A percentile compares a stretch with the other conserved stretches of the same genome.
These are phyloP conservation scores for Galerina marginata DNA, from an alignment of 768 basidiomycete species.

Conservation along the genomic window DNA sequence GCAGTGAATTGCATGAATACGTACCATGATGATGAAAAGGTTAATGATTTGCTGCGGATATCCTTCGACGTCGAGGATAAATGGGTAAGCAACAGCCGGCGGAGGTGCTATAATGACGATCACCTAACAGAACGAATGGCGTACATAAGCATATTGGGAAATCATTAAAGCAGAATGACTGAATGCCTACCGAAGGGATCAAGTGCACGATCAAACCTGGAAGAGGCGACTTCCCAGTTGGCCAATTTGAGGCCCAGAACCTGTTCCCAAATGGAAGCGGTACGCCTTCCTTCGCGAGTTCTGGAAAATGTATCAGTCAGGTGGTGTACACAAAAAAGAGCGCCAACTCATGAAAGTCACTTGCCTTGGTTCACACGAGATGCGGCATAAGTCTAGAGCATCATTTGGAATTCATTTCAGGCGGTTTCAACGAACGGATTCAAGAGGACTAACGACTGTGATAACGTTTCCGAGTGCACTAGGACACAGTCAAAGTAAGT, in stretches of 20 bases:
- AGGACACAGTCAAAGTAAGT: not conserved
- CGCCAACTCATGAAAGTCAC: not conserved
- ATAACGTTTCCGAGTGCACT: slow-evolving; percentile 34
- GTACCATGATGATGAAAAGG: slow-evolving; percentile 59
- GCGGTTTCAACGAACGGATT: not conserved
- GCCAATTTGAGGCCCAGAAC: slow-evolving; percentile 70
- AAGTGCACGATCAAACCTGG: slow-evolving; percentile 61
- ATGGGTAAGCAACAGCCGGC: slow-evolving; percentile 57
- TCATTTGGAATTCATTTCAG: not conserved
- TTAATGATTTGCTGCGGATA: slow-evolving; percentile 62
- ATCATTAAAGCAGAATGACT: not conserved
- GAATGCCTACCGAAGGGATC: slow-evolving; percentile 49
- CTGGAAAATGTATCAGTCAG: slow-evolving; percentile 26
- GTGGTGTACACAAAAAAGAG: too few species aligned
- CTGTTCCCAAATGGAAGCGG: slow-evolving; percentile 62
- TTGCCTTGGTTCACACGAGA: slow-evolving; percentile 58
- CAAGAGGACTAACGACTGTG: slow-evolving; percentile 24
- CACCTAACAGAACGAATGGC: slow-evolving; percentile 30
- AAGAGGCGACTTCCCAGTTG: slow-evolving; percentile 59
- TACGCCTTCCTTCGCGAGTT: slow-evolving; percentile 68
- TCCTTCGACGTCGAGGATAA: slow-evolving; percentile 62
- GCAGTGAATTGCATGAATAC: slow-evolving; percentile 17
- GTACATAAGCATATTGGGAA: not conserved
- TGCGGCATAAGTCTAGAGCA: slow-evolving; percentile 51
- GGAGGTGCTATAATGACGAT: slow-evolving; percentile 63